Evolutionary conservation across 23 red algal species (phyloP).

Genomic region (Gracilaria gracilis): DNA sequence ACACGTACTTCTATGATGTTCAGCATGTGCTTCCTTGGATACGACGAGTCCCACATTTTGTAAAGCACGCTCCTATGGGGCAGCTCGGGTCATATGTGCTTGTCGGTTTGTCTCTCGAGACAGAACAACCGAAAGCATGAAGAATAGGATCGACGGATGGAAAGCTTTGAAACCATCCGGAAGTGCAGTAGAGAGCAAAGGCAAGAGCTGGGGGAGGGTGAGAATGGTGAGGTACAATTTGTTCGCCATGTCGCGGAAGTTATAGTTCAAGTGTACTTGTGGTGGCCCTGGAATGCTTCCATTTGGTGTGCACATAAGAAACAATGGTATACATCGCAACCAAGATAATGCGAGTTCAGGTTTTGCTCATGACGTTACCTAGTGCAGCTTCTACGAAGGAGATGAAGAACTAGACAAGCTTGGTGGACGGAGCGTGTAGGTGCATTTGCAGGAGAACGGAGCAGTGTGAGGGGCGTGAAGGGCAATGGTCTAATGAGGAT

Average conservation of each 20-base stretch:
- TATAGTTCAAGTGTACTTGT: conserved; percentile 90
- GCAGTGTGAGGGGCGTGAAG: not conserved
- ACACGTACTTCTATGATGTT: conserved; percentile 79
- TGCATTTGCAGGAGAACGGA: not conserved
- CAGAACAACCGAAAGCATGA: conserved; percentile 68
- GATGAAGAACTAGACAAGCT: not conserved
- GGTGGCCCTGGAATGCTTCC: conserved; percentile 97
- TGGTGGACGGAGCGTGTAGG: not conserved
- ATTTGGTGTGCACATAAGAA: conserved; percentile 64
- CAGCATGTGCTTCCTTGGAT: conserved; percentile 64
- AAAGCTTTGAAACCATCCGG: conserved; percentile 1
- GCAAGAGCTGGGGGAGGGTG: conserved; percentile 56
- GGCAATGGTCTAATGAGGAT: not conserved
- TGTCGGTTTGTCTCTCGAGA: conserved; percentile 91
- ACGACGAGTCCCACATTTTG: conserved; percentile 56
- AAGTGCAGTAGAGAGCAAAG: conserved; percentile 16
- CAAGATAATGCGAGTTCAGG: conserved; percentile 49
- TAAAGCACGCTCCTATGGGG: conserved; percentile 50
- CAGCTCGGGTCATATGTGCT: conserved; percentile 77
- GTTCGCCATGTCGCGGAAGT: conserved; percentile 76
- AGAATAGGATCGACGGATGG: conserved; percentile 57
- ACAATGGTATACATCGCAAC: not conserved
- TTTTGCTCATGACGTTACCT: conserved; percentile 5
- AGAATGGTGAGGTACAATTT: conserved; percentile 81
- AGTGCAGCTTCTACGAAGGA: not conserved